Base-by-base conservation (phyloP, 2,329 filamentous ascomycete genomes). In the Salinomyces thailandicus region DNA sequence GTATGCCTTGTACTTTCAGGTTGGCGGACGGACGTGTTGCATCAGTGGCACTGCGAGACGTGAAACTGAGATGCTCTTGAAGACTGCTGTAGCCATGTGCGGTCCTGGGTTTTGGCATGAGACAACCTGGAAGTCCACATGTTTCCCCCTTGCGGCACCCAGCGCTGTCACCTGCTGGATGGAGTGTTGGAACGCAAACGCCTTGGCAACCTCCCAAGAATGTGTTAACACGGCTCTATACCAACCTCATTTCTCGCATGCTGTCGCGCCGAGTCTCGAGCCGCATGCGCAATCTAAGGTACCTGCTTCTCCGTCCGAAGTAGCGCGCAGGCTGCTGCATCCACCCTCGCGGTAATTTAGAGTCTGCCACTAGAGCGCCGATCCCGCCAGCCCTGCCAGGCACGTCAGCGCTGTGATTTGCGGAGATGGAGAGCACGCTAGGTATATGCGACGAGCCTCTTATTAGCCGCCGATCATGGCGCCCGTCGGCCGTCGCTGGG, bases 41-140 rank as follows among this genome's bases (percentile, higher is more conserved):
- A 22, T 33, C 31, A 33, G 24, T 35, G 20, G 33, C 11, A 30
- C 27, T 12, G 27, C 11, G 15, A 30, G 27, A 30, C 7, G 27
- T 30, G 27, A 30, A 30, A 14, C 8, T 14, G 27, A 13, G 22
- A n/a, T 12, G 11, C 7, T 24, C n/a, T 24, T 24, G 20, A 7
- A 24, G 7, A 24, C n/a, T 24, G 20, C 20, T 24, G 20, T 24
- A 7, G 20, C 20, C 7, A 24, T 24, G 20, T 12, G 27, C 22
- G 9, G 22, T 26, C 22, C n/a, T 26, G 22, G 9, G 9, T 26
- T 26, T 26, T 8, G 9, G 22, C 22, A 8, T 26, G 9, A 26
- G 22, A 26, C 22, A 26, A n/a, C n/a, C 22, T n/a, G n/a, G 9
- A n/a, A 26, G 22, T n/a, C 22, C n/a, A n/a, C n/a, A n/a, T n/a